phyloP scores from a whole-genome alignment of 805 yeast species.

The Ogataea salicorniae region DNA sequence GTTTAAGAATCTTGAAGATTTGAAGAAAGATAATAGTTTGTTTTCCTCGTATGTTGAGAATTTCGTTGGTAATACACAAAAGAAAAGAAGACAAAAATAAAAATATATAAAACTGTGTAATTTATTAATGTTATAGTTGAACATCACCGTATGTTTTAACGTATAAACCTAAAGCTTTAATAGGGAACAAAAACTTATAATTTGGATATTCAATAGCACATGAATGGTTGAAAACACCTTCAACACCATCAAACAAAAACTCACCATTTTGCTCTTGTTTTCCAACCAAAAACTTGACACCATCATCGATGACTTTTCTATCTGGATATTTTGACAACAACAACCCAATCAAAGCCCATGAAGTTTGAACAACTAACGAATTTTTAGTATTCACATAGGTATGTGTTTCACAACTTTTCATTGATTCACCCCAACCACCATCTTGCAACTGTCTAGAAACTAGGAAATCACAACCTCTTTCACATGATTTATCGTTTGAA shows the following conservation, averaged over 20 bases:
- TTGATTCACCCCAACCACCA: slow-evolving; percentile 98
- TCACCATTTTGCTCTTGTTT: slow-evolving; percentile 76
- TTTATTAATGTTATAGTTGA: slow-evolving; percentile 3
- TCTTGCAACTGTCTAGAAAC: slow-evolving; percentile 70
- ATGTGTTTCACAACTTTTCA: slow-evolving; percentile 81
- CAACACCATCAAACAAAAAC: slow-evolving; percentile 79
- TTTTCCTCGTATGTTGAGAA: slow-evolving; percentile 88
- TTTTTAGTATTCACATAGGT: slow-evolving; percentile 57
- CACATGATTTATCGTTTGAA: slow-evolving; percentile 54
- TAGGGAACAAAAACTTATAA: slow-evolving; percentile 82
- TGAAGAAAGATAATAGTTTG: slow-evolving; percentile 61
- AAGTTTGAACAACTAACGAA: slow-evolving; percentile 80
- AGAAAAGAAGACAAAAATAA: slow-evolving; percentile 45
- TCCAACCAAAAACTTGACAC: slow-evolving; percentile 54
- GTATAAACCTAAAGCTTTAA: slow-evolving; percentile 85
- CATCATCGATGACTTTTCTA: slow-evolving; percentile 52
- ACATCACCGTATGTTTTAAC: slow-evolving; percentile 21
- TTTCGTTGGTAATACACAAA: slow-evolving; percentile 85
- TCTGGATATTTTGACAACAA: slow-evolving; percentile 79
- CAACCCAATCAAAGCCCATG: slow-evolving; percentile 88
- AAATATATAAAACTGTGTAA: not conserved
- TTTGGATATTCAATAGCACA: slow-evolving; percentile 93
- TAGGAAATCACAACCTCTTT: slow-evolving; percentile 80
- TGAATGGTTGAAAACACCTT: slow-evolving; percentile 94
- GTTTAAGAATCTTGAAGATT: slow-evolving; percentile 43